Conservation (phyloP, 2,329 filamentous ascomycete genomes). For the Graphilbum fragrans region DNA sequence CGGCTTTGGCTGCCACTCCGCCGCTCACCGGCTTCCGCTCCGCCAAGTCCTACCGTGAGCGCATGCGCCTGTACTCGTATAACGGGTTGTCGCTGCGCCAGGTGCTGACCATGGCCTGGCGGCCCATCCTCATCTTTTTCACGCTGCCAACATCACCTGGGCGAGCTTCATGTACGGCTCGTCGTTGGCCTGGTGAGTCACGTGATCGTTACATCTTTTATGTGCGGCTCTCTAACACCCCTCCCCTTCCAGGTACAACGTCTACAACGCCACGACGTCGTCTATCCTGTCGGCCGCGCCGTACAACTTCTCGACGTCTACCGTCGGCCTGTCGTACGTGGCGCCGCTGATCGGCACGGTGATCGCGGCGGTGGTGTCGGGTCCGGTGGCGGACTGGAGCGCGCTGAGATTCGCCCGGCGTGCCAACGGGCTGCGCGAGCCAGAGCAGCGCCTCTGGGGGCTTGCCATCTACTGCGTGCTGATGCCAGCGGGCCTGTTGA, state of each 20-base stretch:
- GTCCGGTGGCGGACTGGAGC: constrained; percentile 17
- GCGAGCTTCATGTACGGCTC: constrained; percentile 2
- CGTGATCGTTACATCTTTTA: too few species aligned
- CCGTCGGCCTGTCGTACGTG: constrained; percentile 17
- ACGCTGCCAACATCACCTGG: too few species aligned
- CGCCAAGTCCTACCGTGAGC: too few species aligned
- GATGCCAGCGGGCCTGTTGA: constrained; percentile 15
- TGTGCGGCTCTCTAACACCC: constrained; percentile 1
- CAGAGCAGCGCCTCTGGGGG: constrained; percentile 19
- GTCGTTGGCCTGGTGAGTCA: too few species aligned
- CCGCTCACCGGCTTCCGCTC: too few species aligned
- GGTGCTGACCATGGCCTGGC: too few species aligned
- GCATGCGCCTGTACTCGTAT: too few species aligned
- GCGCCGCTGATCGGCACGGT: constrained; percentile 11
- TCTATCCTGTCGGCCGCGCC: constrained; percentile 14
- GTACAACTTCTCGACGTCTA: constrained; percentile 18
- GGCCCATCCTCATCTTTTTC: too few species aligned
- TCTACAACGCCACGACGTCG: constrained; percentile 15
- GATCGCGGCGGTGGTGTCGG: constrained; percentile 15
- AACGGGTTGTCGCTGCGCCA: too few species aligned
- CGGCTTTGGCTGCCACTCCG: too few species aligned
- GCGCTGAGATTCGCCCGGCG: constrained; percentile 15
- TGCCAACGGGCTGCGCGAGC: constrained; percentile 15
- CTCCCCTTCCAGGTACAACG: constrained; percentile 16
- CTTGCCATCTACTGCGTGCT: constrained; percentile 14